Base-by-base conservation (phyloP, 495 filamentous ascomycete genomes). In the Pseudomonodictys pantanalensis region DNA sequence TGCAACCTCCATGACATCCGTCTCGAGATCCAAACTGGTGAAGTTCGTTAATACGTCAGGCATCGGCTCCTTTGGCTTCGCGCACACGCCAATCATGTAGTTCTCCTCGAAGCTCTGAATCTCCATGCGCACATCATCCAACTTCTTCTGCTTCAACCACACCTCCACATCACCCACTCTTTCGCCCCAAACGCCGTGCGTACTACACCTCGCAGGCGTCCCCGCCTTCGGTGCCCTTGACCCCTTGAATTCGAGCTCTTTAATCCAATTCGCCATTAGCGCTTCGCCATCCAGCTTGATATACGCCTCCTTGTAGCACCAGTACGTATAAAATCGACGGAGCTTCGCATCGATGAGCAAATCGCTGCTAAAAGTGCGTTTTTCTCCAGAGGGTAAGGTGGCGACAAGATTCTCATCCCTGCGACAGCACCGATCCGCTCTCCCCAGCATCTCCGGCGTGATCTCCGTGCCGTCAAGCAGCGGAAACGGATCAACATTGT, bases 211-310 rank as follows among this genome's bases (percentile, higher is more conserved):
- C 32, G 67, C 55, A 7, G 61, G 52, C n/a, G 62, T 68, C 43
- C 69, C 75, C 5, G 78, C 70, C 9, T 64, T 69, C 7, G 86
- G 86, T 2, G 81, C 79, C 30, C 80, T 69, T 6, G 88, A 84
- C 54, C 87, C 80, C 44, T 75, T 70, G 53, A 92, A 90, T 59
- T 88, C 83, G 35, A 90, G 67, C 18, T 86, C 77, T 51, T 77
- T 76, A 52, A 96, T 70, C 91, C 90, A 96, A 2, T 79, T 76
- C 2, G 91, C 91, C 30, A 95, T 74, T 46, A 97, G 75, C 17
- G 89, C 91, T 64, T 95, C 91, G 26, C 91, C 91, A 8, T 89
- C 90, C 81, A 97, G 83, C 80, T 97, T 97, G 61, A 97, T 83
- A 73, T 91, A 97, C 0, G 91, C 88, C 74, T 96, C 91, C 64